Base-by-base conservation (phyloP, 768 basidiomycete genomes). In the Boletellus ananas region DNA sequence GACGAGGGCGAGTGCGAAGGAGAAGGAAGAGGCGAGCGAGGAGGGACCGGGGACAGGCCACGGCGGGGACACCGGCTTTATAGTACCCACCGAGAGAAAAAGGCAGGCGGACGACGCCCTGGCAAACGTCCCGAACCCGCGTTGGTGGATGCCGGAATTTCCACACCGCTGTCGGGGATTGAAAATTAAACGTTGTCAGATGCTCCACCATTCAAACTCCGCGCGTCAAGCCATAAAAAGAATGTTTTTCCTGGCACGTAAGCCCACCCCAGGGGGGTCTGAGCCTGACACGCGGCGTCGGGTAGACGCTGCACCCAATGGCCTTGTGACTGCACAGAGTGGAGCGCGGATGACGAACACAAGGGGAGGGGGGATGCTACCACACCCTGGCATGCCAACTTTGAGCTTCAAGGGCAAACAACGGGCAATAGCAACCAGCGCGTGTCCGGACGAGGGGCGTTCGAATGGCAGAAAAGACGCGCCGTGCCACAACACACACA, bases 391-490 rank as follows among this genome's bases (percentile, higher is more conserved):
- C 53, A 45, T 39, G 25, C 50, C 55, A 56, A 51, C 29, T 29
- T 29, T 29, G 29, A 29, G 29, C 29, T 29, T 29, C 9, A 9
- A 29, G 29, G 29, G 11, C 29, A 29, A 29, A 29, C 29, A 29
- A 11, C 9, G 3, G 29, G 29, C 29, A 29, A 29, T 11, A 29
- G 29, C 29, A 29, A 11, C 29, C 29, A 29, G 3, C 29, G 29
- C 29, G 29, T 11, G 29, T 29, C 8, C 34, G 25, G 46, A 43
- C 56, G 49, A 44, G 50, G 27, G 23, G 20, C 34, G 34, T 53
- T 52, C 65, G 37, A 67, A 65, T 67, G 65, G 64, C 64, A 57
- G 41, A 65, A 67, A 65, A 58, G 60, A 64, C 64, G 60, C 64
- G 64, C 10, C 34, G 17, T 25, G 23, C 23, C 23, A 25, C 23